Percentiles rank a stretch among this genome's conserved stretches.
Conservation (phyloP, 306 rosid species). For the Comarum palustre region DNA sequence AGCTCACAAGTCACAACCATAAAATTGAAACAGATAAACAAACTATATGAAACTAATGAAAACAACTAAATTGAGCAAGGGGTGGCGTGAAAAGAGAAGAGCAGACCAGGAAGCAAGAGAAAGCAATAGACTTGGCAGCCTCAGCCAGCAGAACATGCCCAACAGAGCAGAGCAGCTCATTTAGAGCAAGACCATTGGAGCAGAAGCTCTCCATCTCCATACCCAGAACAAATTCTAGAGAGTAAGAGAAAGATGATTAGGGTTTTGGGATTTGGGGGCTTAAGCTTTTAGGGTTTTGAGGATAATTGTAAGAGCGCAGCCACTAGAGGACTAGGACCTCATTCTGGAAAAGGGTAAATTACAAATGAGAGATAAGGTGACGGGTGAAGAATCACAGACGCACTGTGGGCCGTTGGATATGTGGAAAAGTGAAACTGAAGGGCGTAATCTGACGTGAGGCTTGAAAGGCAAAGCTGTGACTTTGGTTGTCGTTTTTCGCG, state of each 20-base stretch:
- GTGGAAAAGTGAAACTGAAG: not conserved
- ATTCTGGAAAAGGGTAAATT: constrained; percentile 6
- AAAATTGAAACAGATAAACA: not conserved
- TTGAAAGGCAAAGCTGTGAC: too few species aligned
- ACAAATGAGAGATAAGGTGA: not conserved
- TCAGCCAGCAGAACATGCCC: constrained; percentile 38
- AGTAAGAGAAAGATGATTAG: constrained; percentile 11
- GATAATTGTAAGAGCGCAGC: constrained; percentile 8
- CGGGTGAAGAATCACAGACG: not conserved
- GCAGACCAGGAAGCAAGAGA: constrained; percentile 33
- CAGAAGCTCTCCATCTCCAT: constrained; percentile 24
- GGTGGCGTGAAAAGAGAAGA: constrained; percentile 1
- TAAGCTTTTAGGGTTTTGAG: constrained; percentile 34
- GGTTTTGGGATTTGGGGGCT: constrained; percentile 26
- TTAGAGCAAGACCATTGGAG: constrained; percentile 22
- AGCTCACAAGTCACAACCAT: not conserved
- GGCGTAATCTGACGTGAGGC: not conserved
- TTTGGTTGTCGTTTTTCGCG: not conserved
- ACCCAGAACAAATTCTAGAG: constrained; percentile 2
- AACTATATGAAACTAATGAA: not conserved
- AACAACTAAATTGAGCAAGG: not conserved
- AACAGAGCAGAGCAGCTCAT: constrained; percentile 35
- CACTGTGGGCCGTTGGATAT: not conserved
- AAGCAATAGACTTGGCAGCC: constrained; percentile 45
- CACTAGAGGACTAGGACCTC: constrained; percentile 2